phyloP scores from a whole-genome alignment of 1,284 basidiomycete genomes.

The Puccinia triticina region DNA sequence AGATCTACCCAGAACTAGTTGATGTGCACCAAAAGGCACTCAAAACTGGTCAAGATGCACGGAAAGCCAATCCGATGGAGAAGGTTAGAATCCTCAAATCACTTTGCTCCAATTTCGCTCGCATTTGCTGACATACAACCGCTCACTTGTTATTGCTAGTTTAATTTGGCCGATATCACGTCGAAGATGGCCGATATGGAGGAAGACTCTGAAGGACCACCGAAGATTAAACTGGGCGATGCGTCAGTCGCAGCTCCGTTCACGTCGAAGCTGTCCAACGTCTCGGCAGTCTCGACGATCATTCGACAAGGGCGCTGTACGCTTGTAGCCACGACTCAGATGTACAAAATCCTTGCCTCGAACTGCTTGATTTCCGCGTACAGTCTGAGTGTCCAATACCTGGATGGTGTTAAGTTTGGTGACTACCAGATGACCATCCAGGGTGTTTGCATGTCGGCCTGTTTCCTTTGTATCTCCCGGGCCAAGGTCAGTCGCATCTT shows the following conservation, averaged over 20 bases:
- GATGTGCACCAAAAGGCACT: conserved; percentile 79
- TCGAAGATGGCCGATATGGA: conserved; percentile 89
- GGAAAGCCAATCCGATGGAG: conserved; percentile 82
- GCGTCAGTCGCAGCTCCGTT: conserved; percentile 95
- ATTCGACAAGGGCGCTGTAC: conserved; percentile 95
- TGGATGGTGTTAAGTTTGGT: conserved; percentile 96
- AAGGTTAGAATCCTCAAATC: conserved; percentile 65
- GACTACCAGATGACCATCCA: conserved; percentile 69
- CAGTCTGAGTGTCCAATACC: conserved; percentile 89
- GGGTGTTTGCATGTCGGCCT: conserved; percentile 88
- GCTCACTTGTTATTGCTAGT: conserved; percentile 65
- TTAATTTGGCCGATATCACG: conserved; percentile 82
- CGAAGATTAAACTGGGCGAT: conserved; percentile 94
- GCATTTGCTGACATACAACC: conserved; percentile 10
- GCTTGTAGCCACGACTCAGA: conserved; percentile 92
- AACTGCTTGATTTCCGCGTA: conserved; percentile 96
- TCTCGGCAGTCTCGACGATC: conserved; percentile 91
- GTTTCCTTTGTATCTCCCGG: conserved; percentile 92
- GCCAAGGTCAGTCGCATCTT: conserved; percentile 73
- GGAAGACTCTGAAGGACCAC: conserved; percentile 79
- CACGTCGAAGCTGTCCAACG: conserved; percentile 91
- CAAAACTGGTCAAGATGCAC: conserved; percentile 68
- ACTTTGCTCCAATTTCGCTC: background rate
- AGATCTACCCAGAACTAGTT: conserved; percentile 84
- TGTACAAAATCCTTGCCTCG: conserved; percentile 96